Conservation (phyloP, 2,329 filamentous ascomycete species). For the Talaromyces rugulosus region DNA sequence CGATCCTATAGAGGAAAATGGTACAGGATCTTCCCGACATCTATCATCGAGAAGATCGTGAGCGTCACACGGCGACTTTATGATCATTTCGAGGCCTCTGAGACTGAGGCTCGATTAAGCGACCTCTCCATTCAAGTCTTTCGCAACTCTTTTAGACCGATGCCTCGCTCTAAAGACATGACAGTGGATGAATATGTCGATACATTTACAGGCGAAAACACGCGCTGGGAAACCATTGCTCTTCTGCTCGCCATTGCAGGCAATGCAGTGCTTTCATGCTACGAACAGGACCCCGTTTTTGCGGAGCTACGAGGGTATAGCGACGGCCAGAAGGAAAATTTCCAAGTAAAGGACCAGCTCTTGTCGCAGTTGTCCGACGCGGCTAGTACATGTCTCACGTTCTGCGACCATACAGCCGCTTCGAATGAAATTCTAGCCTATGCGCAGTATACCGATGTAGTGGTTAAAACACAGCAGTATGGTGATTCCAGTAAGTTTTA, state of each 20-base stretch:
- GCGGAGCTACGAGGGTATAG: slow-evolving; percentile 3
- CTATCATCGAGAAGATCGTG: slow-evolving; percentile 23
- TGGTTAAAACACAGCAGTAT: slow-evolving; percentile 30
- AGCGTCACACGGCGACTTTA: slow-evolving; percentile 24
- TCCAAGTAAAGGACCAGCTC: slow-evolving; percentile 24
- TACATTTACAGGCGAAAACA: slow-evolving; percentile 16
- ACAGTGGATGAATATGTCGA: slow-evolving; percentile 28
- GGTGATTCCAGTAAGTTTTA: slow-evolving; percentile 31
- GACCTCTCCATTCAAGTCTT: slow-evolving; percentile 25
- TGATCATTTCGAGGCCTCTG: slow-evolving; percentile 19
- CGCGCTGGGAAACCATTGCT: slow-evolving; percentile 24
- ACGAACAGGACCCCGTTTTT: slow-evolving; percentile 29
- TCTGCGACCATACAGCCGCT: slow-evolving; percentile 30
- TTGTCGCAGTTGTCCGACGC: slow-evolving; percentile 29
- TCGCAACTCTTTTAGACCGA: slow-evolving; percentile 25
- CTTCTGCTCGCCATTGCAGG: slow-evolving; percentile 36
- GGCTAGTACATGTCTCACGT: slow-evolving; percentile 28
- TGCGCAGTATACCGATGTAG: slow-evolving; percentile 30
- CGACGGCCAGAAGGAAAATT: slow-evolving; percentile 7
- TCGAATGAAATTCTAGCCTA: slow-evolving; percentile 32
- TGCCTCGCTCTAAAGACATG: slow-evolving; percentile 24
- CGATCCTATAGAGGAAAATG: slow-evolving; percentile 21
- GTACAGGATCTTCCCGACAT: slow-evolving; percentile 21
- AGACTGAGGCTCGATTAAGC: slow-evolving; percentile 24
- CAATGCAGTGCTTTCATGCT: slow-evolving; percentile 28